Evolutionary conservation across 1,284 basidiomycete species (phyloP).

Genomic region (Pascua guehoae): DNA sequence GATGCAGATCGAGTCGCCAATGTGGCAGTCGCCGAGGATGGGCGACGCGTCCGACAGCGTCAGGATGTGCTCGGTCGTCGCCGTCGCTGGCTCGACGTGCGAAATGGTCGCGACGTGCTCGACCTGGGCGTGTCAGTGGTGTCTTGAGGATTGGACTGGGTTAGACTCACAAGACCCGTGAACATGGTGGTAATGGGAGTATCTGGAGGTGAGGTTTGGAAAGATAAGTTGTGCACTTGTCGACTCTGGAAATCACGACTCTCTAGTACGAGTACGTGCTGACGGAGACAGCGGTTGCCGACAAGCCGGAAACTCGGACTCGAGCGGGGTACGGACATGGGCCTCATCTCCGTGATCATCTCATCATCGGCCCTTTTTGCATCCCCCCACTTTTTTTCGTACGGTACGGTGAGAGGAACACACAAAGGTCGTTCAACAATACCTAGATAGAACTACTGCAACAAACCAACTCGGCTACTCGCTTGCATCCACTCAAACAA

Average conservation of each 20-base stretch:
- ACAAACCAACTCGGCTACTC: not conserved
- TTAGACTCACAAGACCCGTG: constrained; percentile 42
- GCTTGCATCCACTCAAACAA: not conserved
- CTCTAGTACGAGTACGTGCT: too few species aligned
- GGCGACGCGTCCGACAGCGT: constrained; percentile 69
- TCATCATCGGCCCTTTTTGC: not conserved
- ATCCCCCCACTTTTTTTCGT: not conserved
- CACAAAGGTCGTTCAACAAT: not conserved
- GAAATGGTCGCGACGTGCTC: constrained; percentile 45
- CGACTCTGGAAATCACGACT: too few species aligned
- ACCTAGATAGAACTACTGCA: not conserved
- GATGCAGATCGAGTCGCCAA: constrained; percentile 92
- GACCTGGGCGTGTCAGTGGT: constrained; percentile 32
- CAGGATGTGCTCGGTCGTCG: constrained; percentile 59
- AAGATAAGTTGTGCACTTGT: not conserved
- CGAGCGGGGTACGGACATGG: too few species aligned
- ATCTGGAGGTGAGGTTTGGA: not conserved
- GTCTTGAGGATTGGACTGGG: not conserved
- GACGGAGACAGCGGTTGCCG: too few species aligned
- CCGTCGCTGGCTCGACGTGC: constrained; percentile 35
- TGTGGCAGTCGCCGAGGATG: constrained; percentile 84
- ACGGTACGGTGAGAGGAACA: not conserved
- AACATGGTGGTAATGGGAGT: constrained; percentile 37
- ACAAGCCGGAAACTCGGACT: too few species aligned
- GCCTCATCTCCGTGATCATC: not conserved